Conservation (phyloP, 2,329 filamentous ascomycete species). For the Rhytidhysteron rufulum region DNA sequence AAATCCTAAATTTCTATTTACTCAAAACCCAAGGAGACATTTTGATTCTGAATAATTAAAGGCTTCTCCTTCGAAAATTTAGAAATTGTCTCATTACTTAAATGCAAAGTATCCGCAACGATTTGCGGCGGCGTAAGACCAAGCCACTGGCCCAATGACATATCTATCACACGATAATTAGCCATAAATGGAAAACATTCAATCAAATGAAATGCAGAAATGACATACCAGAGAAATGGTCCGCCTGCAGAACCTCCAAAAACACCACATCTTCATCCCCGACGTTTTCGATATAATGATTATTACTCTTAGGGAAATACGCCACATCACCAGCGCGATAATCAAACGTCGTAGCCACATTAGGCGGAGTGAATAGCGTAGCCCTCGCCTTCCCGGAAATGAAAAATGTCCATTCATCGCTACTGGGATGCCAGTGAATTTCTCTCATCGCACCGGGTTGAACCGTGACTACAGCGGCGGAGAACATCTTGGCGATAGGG, state of each 20-base stretch:
- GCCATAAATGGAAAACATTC: not conserved
- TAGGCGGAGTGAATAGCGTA: conserved; percentile 10
- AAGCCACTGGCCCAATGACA: conserved; percentile 57
- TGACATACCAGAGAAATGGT: conserved; percentile 8
- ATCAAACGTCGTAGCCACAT: conserved; percentile 11
- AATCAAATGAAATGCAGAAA: not conserved
- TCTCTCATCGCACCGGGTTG: conserved; percentile 13
- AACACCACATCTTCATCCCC: conserved; percentile 11
- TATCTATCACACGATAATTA: conserved; percentile 46
- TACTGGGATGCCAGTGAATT: conserved; percentile 12
- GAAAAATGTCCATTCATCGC: conserved; percentile 13
- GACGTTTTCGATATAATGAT: conserved; percentile 13
- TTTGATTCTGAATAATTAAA: conserved; percentile 1
- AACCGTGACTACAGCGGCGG: conserved; percentile 12
- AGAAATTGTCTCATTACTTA: conserved; percentile 38
- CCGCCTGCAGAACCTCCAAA: conserved; percentile 11
- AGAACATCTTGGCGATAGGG: conserved; percentile 10
- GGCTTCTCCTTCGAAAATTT: conserved; percentile 44
- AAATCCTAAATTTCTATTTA: too few species aligned
- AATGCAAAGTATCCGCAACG: conserved; percentile 50
- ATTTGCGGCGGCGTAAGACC: conserved; percentile 45
- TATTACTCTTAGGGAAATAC: conserved; percentile 11
- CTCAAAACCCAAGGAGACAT: too few species aligned
- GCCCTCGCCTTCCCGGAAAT: conserved; percentile 7
- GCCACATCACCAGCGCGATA: conserved; percentile 11